Conservation (phyloP, 257 asterid species). For the Agastache rugosa region DNA sequence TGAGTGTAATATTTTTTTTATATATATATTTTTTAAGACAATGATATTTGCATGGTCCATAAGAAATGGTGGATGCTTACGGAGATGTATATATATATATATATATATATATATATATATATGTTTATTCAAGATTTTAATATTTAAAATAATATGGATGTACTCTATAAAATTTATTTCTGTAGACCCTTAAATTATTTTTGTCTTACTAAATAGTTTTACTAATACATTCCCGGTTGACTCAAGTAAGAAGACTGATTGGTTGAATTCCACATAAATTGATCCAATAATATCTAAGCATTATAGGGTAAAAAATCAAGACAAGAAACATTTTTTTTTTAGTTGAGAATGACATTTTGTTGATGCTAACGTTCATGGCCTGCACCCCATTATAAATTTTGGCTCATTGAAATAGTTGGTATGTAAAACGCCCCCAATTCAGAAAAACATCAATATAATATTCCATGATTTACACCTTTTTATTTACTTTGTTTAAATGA, state of each 20-base stretch:
- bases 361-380: conserved; percentile 19
- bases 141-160: too few relatives aligned
- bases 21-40: background rate
- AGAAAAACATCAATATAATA: conserved; percentile 31
- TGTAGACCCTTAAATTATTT: background rate
- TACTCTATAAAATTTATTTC: background rate
- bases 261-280: background rate
- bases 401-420: background rate
- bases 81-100: too few relatives aligned
- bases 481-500: background rate
- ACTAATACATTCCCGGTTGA: background rate
- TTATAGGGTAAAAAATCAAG: background rate
- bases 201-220: background rate
- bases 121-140: too few relatives aligned
- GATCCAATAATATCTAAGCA: background rate
- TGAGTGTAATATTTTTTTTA: too few relatives aligned
- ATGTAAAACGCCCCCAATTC: conserved; percentile 2
- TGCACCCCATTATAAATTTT: conserved; percentile 16
- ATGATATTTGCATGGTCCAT: background rate
- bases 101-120: too few relatives aligned
- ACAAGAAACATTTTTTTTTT: too few relatives aligned
- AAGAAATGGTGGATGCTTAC: too few relatives aligned
- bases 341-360: background rate
- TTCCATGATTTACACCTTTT: conserved; percentile 3
- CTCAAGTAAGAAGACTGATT: background rate